Percentiles rank a stretch among this genome's conserved stretches.
phyloP scores from a whole-genome alignment of 805 yeast species.

The Saturnispora bothae region DNA sequence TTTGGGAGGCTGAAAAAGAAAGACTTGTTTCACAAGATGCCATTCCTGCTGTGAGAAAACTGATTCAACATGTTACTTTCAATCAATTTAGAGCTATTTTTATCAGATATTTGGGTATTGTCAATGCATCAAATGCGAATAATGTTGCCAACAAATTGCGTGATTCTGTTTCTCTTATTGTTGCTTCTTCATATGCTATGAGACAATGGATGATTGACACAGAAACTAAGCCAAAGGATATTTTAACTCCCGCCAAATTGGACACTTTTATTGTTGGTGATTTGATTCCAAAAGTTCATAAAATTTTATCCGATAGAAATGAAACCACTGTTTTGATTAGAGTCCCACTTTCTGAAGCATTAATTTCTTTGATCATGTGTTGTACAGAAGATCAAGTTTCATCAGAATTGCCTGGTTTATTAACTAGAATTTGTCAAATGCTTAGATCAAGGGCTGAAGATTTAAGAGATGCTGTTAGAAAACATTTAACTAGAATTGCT shows the following conservation, averaged over 20 bases:
- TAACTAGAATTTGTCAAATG: conserved; percentile 83
- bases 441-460: conserved; percentile 79
- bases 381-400: conserved; percentile 47
- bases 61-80: conserved; percentile 57
- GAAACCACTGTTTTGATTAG: conserved; percentile 71
- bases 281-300: conserved; percentile 50
- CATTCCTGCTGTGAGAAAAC: conserved; percentile 44
- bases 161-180: conserved; percentile 48
- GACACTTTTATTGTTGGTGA: conserved; percentile 44
- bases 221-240: conserved; percentile 22
- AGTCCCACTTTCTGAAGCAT: conserved; percentile 72
- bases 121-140: conserved; percentile 15
- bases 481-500: conserved; percentile 57
- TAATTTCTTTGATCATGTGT: conserved; percentile 55
- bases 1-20: conserved; percentile 44
- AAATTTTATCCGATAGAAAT: conserved; percentile 51
- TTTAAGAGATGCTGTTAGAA: conserved; percentile 77
- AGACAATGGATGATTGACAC: conserved; percentile 11
- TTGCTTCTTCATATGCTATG: conserved; percentile 41
- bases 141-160: conserved; percentile 36
- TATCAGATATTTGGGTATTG: conserved; percentile 44
- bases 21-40: conserved; percentile 60
- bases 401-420: conserved; percentile 62
- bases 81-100: conserved; percentile 70
- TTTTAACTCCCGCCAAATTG: conserved; percentile 29